Evolutionary conservation across 805 yeast genomes (phyloP).

Genomic region (Lachancea meyersii): DNA sequence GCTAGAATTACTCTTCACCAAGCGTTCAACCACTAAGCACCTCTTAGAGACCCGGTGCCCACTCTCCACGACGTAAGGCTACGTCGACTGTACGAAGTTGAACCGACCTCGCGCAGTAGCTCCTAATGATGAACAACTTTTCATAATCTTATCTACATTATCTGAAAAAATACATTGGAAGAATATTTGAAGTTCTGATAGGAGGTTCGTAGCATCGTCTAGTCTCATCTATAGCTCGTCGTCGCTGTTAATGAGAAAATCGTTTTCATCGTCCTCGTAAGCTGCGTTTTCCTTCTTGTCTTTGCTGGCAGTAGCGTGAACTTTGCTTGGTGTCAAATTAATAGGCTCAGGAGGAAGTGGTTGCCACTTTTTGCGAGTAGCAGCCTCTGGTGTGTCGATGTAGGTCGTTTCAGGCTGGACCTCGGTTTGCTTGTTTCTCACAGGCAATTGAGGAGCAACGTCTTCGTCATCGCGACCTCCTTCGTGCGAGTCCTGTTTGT

Average conservation of each 20-base stretch:
- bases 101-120: not conserved
- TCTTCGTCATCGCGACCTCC: constrained; percentile 26
- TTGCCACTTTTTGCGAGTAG: constrained; percentile 23
- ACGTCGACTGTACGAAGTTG: constrained; percentile 1
- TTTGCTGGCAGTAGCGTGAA: constrained; percentile 10
- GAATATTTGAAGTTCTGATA: constrained; percentile 9
- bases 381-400: constrained; percentile 29
- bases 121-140: constrained; percentile 23
- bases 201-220: constrained; percentile 1
- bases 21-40: not conserved
- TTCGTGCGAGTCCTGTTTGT: constrained; percentile 16
- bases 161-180: constrained; percentile 25
- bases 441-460: constrained; percentile 32
- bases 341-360: constrained; percentile 26
- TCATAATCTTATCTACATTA: constrained; percentile 33
- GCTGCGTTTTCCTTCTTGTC: constrained; percentile 1
- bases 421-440: constrained; percentile 16
- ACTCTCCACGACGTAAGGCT: constrained; percentile 3
- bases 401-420: constrained; percentile 29
- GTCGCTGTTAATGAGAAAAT: constrained; percentile 30
- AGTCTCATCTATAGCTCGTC: constrained; percentile 21
- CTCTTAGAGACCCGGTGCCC: not conserved
- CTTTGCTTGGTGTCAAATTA: constrained; percentile 24
- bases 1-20: not conserved
- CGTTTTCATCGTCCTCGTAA: constrained; percentile 24